Conservation (phyloP, 1,139 yeast genomes). For the Lodderomyces jiufengensis region DNA sequence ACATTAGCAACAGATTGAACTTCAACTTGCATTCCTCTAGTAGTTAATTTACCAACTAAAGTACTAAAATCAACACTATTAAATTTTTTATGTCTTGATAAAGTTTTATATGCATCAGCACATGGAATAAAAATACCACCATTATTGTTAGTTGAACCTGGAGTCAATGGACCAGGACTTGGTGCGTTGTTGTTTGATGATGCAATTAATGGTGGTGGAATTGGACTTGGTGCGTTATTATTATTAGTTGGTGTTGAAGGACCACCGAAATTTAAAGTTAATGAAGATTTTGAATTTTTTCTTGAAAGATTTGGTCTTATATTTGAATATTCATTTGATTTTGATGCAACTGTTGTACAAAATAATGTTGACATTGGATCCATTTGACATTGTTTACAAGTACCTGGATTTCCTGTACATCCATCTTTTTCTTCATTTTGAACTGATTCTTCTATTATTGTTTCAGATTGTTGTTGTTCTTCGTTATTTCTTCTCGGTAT, state of each 20-base stretch:
- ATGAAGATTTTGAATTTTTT: slow-evolving; percentile 14
- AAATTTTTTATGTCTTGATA: slow-evolving; percentile 76
- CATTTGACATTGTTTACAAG: slow-evolving; percentile 76
- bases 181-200: slow-evolving; percentile 9
- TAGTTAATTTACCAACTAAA: slow-evolving; percentile 70
- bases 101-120: slow-evolving; percentile 82
- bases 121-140: slow-evolving; percentile 67
- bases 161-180: slow-evolving; percentile 6
- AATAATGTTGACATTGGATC: slow-evolving; percentile 89
- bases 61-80: slow-evolving; percentile 68
- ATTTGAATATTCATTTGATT: slow-evolving; percentile 15
- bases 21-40: slow-evolving; percentile 85
- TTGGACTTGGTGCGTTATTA: slow-evolving; percentile 5
- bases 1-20: slow-evolving; percentile 84
- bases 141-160: slow-evolving; percentile 7
- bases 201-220: slow-evolving; percentile 5
- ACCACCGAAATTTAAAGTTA: slow-evolving; percentile 16
- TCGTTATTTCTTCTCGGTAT: slow-evolving; percentile 17
- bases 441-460: slow-evolving; percentile 2
- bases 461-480: slow-evolving; percentile 5
- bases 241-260: slow-evolving; percentile 17
- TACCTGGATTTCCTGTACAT: slow-evolving; percentile 89
- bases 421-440: slow-evolving; percentile 28
- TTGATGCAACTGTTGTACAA: slow-evolving; percentile 78
- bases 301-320: slow-evolving; percentile 11